Evolutionary conservation across 208 protist genomes (phyloP).

Genomic region (Trypanosoma rangeli): DNA sequence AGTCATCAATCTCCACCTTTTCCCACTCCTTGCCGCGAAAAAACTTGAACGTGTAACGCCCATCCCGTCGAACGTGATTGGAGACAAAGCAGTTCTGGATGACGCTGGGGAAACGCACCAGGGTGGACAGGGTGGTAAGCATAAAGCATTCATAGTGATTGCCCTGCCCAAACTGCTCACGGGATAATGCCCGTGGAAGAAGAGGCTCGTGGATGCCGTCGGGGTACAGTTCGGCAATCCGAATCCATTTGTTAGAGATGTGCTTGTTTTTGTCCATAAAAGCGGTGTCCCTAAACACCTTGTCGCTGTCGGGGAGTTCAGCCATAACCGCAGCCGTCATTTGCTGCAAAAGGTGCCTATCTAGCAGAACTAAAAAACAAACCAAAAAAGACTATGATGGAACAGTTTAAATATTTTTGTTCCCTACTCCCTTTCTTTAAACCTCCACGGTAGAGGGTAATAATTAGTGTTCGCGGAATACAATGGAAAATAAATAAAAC

Average conservation of each 20-base stretch:
- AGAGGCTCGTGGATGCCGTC: constrained; percentile 46
- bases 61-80: constrained; percentile 70
- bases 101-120: constrained; percentile 66
- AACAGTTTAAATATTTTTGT: background rate
- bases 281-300: constrained; percentile 65
- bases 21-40: constrained; percentile 66
- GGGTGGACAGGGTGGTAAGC: constrained; percentile 60
- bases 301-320: constrained; percentile 29
- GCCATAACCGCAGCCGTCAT: background rate
- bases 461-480: background rate
- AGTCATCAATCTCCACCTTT: constrained; percentile 66
- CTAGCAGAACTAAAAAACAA: background rate
- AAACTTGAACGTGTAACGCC: constrained; percentile 86
- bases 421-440: background rate
- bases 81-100: constrained; percentile 84
- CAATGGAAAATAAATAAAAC: too few relatives aligned
- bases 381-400: background rate
- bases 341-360: background rate
- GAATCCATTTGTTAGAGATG: constrained; percentile 58
- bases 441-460: background rate
- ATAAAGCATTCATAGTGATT: constrained; percentile 88
- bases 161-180: constrained; percentile 75
- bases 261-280: constrained; percentile 61
- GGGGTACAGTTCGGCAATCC: constrained; percentile 72
- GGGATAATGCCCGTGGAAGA: constrained; percentile 52